phyloP scores from a whole-genome alignment of 2,329 filamentous ascomycete species.

The Fonsecaea monophora region DNA sequence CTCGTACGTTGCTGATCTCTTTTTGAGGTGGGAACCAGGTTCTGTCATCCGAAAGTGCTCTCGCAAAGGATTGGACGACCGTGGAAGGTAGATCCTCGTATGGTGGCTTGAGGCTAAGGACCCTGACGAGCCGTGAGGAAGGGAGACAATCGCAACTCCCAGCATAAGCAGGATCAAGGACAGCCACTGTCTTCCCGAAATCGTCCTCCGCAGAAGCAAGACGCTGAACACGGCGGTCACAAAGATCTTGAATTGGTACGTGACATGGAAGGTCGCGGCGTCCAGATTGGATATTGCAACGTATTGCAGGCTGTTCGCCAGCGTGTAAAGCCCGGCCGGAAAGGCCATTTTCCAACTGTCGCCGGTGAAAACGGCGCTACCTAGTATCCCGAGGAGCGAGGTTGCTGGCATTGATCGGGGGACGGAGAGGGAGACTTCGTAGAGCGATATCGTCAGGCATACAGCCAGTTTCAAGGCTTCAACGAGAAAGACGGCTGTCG shows the following conservation, averaged over 20 bases:
- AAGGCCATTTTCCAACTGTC: constrained; percentile 96
- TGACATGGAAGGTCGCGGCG: constrained; percentile 89
- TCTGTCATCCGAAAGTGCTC: constrained; percentile 62
- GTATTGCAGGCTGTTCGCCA: constrained; percentile 94
- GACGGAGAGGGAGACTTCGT: constrained; percentile 80
- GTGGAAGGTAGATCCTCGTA: constrained; percentile 69
- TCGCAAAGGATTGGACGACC: constrained; percentile 78
- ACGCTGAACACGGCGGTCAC: constrained; percentile 89
- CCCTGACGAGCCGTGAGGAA: constrained; percentile 68
- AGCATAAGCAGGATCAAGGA: constrained; percentile 78
- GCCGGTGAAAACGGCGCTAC: constrained; percentile 79
- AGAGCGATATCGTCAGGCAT: constrained; percentile 83
- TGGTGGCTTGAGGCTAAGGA: constrained; percentile 66
- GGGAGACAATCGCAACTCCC: constrained; percentile 84
- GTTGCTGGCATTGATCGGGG: constrained; percentile 81
- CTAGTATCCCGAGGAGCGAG: constrained; percentile 79
- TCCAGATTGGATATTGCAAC: constrained; percentile 89
- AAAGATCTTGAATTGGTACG: constrained; percentile 94
- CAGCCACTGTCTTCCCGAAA: constrained; percentile 78
- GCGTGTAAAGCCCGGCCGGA: constrained; percentile 83
- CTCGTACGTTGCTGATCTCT: constrained; percentile 86
- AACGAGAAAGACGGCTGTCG: constrained; percentile 91
- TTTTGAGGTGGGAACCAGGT: constrained; percentile 58
- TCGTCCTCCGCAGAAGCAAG: constrained; percentile 71
- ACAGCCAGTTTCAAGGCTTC: constrained; percentile 90